Conservation (phyloP, 352 stramenopile species). For the Phytophthora fragariaefolia region DNA sequence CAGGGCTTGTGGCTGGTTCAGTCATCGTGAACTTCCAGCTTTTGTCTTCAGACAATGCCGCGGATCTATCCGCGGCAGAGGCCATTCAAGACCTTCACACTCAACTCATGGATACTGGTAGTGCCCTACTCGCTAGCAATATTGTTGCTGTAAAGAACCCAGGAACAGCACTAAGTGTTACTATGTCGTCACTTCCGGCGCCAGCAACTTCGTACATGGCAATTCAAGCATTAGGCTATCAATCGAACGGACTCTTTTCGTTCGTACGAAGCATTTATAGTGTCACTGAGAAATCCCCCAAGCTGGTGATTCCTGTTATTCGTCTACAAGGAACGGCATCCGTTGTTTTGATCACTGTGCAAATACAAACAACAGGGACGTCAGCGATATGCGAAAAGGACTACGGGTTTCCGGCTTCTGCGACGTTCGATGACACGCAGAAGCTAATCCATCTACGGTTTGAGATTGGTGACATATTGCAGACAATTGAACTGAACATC, state of each 20-base stretch:
- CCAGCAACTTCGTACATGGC: slow-evolving; percentile 24
- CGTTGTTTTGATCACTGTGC: slow-evolving; percentile 52
- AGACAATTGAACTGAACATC: slow-evolving; percentile 58
- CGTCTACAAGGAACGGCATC: slow-evolving; percentile 56
- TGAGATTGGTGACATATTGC: slow-evolving; percentile 49
- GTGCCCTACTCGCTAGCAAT: slow-evolving; percentile 37
- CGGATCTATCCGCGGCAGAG: slow-evolving; percentile 57
- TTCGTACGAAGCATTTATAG: slow-evolving; percentile 62
- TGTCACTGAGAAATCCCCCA: slow-evolving; percentile 59
- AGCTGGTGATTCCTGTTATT: slow-evolving; percentile 52
- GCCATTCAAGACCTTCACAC: slow-evolving; percentile 46
- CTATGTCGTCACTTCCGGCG: slow-evolving; percentile 26
- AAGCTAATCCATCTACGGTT: slow-evolving; percentile 59
- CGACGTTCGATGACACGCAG: slow-evolving; percentile 31
- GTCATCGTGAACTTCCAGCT: slow-evolving; percentile 75
- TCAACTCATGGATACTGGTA: slow-evolving; percentile 52
- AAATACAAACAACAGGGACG: slow-evolving; percentile 34
- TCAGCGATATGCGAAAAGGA: slow-evolving; percentile 51
- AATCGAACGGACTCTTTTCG: slow-evolving; percentile 67
- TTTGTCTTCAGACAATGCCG: slow-evolving; percentile 52
- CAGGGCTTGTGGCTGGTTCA: slow-evolving; percentile 55
- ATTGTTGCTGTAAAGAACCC: slow-evolving; percentile 46
- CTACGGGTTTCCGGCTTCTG: slow-evolving; percentile 39
- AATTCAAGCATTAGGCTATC: slow-evolving; percentile 62
- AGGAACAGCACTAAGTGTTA: slow-evolving; percentile 38